These are phyloP conservation scores for Cornus controversa DNA, from an alignment of 148 eudicot genomes.

Conservation along the genomic window DNA sequence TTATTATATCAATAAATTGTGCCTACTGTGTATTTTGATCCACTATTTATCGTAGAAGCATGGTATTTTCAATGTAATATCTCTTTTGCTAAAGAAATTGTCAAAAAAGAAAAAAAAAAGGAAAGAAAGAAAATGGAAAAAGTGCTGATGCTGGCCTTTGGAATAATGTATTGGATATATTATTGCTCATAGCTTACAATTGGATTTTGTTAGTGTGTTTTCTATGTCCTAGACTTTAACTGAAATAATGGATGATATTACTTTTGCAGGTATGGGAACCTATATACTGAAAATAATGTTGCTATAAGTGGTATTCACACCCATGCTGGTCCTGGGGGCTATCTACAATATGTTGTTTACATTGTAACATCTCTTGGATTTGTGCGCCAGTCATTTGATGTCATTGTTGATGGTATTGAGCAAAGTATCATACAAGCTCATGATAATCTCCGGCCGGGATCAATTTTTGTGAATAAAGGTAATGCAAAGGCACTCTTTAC, in stretches of 20 bases:
- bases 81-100: neutral
- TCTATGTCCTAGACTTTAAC: neutral
- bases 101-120: neutral
- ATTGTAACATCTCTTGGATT: constrained; percentile 90
- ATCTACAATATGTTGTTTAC: constrained; percentile 84
- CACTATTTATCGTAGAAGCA: neutral
- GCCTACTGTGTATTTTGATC: neutral
- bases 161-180: constrained; percentile 5
- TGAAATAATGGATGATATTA: neutral
- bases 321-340: constrained; percentile 99
- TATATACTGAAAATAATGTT: constrained; percentile 83
- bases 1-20: neutral
- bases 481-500: constrained; percentile 1
- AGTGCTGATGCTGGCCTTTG: neutral
- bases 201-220: neutral
- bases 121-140: no score
- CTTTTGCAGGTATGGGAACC: constrained; percentile 73
- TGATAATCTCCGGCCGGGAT: constrained; percentile 84
- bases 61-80: neutral
- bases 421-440: constrained; percentile 85
- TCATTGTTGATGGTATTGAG: constrained; percentile 86
- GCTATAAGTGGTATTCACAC: constrained; percentile 98
- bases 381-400: constrained; percentile 91
- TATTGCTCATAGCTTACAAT: neutral
- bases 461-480: constrained; percentile 84